Percentiles rank a stretch among this genome's conserved stretches.
phyloP scores from a whole-genome alignment of 192 early-diverging fungal species.

The Rhizophagus sp. region DNA sequence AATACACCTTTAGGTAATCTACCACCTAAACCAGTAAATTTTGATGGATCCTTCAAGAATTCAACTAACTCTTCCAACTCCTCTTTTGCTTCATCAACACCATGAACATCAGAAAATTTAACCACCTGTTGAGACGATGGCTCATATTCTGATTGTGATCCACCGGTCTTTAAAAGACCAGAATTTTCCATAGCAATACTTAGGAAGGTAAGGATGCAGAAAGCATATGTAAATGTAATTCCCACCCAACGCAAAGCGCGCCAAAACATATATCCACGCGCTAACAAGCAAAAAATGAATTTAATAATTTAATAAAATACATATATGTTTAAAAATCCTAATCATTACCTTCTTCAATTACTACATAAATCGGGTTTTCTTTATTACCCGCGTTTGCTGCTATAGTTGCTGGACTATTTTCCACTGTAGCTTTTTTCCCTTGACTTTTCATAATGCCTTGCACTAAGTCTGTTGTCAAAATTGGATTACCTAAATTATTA shows the following conservation, averaged over 20 bases:
- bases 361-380: constrained; percentile 61
- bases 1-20: constrained; percentile 93
- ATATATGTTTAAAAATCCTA: background rate
- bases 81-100: constrained; percentile 97
- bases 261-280: constrained; percentile 61
- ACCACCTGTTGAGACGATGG: constrained; percentile 62
- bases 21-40: constrained; percentile 91
- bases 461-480: constrained; percentile 25
- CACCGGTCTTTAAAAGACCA: constrained; percentile 62
- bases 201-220: constrained; percentile 70
- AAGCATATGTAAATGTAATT: constrained; percentile 65
- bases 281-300: constrained; percentile 20
- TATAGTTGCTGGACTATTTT: constrained; percentile 35
- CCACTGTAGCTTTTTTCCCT: constrained; percentile 35
- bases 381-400: constrained; percentile 48
- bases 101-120: constrained; percentile 93
- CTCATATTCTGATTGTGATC: constrained; percentile 60
- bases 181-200: constrained; percentile 72
- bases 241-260: constrained; percentile 59
- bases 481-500: constrained; percentile 4
- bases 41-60: constrained; percentile 89
- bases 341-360: constrained; percentile 56
- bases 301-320: background rate
- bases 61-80: constrained; percentile 96
- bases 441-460: constrained; percentile 35